phyloP scores from a whole-genome alignment of 441 rosid genomes.

The Jatropha multifida region DNA sequence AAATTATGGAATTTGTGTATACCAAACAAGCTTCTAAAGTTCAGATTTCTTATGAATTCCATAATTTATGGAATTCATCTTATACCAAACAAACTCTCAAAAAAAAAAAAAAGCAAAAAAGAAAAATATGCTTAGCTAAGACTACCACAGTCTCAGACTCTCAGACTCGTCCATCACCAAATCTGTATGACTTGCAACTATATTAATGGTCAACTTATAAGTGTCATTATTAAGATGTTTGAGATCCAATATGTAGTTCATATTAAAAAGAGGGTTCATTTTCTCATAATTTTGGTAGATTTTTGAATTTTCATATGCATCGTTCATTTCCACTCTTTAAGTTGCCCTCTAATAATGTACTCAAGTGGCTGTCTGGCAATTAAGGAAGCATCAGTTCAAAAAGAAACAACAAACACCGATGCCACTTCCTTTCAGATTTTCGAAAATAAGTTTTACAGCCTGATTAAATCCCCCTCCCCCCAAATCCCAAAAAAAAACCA shows the following conservation, averaged over 20 bases:
- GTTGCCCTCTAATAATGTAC: neutral
- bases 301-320: neutral
- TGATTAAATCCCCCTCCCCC: neutral
- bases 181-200: neutral
- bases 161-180: neutral
- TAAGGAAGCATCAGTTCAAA: neutral
- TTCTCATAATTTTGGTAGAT: neutral
- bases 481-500: too few species aligned
- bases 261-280: neutral
- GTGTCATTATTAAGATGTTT: neutral
- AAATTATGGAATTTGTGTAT: too few species aligned
- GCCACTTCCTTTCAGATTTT: too few species aligned
- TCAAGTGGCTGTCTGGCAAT: neutral
- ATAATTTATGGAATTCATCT: too few species aligned
- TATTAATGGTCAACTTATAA: neutral
- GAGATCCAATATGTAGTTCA: neutral
- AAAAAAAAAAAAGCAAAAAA: too few species aligned
- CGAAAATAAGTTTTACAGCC: neutral
- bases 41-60: too few species aligned
- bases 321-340: neutral
- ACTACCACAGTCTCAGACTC: neutral
- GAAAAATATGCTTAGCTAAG: neutral
- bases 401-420: too few species aligned
- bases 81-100: neutral
- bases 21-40: neutral